Evolutionary conservation across 2,329 filamentous ascomycete species (phyloP).

Genomic region (Penicillium aurantiogriseum): DNA sequence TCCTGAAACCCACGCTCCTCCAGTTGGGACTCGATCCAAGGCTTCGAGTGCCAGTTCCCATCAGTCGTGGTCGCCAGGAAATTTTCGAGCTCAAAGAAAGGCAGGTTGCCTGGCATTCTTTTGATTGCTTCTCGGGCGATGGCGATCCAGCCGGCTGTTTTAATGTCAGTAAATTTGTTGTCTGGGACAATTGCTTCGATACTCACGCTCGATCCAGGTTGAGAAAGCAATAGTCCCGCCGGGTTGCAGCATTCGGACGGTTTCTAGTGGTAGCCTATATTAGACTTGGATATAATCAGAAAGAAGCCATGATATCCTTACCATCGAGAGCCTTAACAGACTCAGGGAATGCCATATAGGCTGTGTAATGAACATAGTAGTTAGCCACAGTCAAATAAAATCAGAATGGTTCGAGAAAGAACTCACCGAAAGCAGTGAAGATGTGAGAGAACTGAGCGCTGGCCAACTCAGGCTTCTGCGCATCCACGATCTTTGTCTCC

Average conservation of each 20-base stretch:
- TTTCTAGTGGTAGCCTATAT: constrained; percentile 23
- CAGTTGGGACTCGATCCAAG: constrained; percentile 22
- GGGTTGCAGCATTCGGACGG: constrained; percentile 34
- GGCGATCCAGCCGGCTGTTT: constrained; percentile 28
- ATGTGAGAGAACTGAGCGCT: constrained; percentile 46
- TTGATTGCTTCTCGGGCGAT: constrained; percentile 27
- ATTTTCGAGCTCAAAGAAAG: constrained; percentile 24
- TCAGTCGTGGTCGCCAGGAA: constrained; percentile 17
- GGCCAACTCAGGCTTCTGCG: constrained; percentile 46
- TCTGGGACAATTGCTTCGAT: not conserved
- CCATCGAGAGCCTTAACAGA: constrained; percentile 41
- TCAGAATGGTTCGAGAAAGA: not conserved
- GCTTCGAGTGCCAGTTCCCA: constrained; percentile 26
- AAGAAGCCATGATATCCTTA: constrained; percentile 14
- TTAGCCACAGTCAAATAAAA: not conserved
- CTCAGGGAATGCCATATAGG: constrained; percentile 48
- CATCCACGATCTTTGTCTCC: constrained; percentile 48
- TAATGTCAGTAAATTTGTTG: not conserved
- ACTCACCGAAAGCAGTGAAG: constrained; percentile 47
- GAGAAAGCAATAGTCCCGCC: constrained; percentile 37
- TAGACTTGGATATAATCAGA: not conserved
- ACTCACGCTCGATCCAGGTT: constrained; percentile 37
- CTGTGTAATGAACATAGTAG: constrained; percentile 8
- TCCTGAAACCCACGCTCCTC: constrained; percentile 25
- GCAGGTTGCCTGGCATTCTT: constrained; percentile 26